Percentiles rank a stretch among this genome's conserved stretches.
phyloP scores from a whole-genome alignment of 2,329 filamentous ascomycete species.

The Sporothrix variecibatus region DNA sequence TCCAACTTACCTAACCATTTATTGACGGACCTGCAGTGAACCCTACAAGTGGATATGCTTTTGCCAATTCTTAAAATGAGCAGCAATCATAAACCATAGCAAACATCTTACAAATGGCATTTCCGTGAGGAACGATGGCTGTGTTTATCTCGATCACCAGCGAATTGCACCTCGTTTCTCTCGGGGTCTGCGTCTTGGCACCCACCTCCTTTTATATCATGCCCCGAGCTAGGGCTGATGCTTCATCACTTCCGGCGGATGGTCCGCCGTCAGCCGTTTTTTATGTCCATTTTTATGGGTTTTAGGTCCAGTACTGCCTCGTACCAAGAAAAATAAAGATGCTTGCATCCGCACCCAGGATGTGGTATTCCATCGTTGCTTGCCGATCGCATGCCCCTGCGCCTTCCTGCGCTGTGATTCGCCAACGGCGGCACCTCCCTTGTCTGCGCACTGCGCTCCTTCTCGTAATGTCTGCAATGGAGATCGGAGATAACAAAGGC shows the following conservation, averaged over 20 bases:
- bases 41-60: neutral
- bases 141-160: neutral
- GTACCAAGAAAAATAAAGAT: neutral
- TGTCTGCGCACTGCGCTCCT: neutral
- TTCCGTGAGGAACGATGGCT: neutral
- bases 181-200: neutral
- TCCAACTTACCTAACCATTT: neutral
- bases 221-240: neutral
- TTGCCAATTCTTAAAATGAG: neutral
- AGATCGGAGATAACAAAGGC: conserved; percentile 14
- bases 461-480: neutral
- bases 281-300: neutral
- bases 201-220: neutral
- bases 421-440: neutral
- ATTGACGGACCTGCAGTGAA: neutral
- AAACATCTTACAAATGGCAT: neutral
- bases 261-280: neutral
- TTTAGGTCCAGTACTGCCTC: neutral
- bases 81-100: neutral
- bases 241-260: neutral
- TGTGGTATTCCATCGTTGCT: neutral
- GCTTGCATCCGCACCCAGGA: neutral
- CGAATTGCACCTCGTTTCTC: neutral
- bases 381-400: neutral
- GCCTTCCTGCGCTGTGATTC: neutral